Evolutionary conservation across 2,329 filamentous ascomycete species (phyloP).

Genomic region (Chrysosphaeria jannelii): DNA sequence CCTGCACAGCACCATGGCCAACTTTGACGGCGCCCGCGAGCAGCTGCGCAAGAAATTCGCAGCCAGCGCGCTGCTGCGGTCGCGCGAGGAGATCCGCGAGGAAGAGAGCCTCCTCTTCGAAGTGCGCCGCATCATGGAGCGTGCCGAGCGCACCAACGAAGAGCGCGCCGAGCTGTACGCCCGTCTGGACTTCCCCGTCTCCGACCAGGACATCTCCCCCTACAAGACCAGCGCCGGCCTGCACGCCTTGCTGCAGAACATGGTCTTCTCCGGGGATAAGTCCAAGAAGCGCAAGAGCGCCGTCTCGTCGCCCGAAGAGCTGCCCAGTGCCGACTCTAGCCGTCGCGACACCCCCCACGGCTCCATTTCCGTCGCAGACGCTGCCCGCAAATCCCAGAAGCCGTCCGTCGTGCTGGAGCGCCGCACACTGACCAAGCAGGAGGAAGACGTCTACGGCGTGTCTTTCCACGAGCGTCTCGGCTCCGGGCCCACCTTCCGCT

Average conservation of each 20-base stretch:
- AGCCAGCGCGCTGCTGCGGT: slow-evolving; percentile 45
- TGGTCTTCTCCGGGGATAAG: slow-evolving; percentile 49
- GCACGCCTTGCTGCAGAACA: slow-evolving; percentile 48
- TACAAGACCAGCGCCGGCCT: slow-evolving; percentile 65
- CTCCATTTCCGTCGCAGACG: slow-evolving; percentile 17
- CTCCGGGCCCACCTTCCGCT: slow-evolving; percentile 69
- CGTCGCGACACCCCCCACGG: slow-evolving; percentile 22
- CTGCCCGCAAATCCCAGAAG: slow-evolving; percentile 15
- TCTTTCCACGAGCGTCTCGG: slow-evolving; percentile 60
- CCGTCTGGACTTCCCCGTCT: slow-evolving; percentile 52
- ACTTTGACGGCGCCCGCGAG: slow-evolving; percentile 62
- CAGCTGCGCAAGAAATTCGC: slow-evolving; percentile 60
- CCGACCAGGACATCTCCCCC: slow-evolving; percentile 36
- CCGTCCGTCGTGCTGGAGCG: slow-evolving; percentile 20
- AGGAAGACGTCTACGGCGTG: slow-evolving; percentile 59
- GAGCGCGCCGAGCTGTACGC: slow-evolving; percentile 69
- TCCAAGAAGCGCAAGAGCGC: slow-evolving; percentile 59
- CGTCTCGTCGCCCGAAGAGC: neutral
- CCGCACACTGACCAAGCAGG: slow-evolving; percentile 40
- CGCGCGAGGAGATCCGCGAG: slow-evolving; percentile 67
- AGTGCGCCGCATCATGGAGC: slow-evolving; percentile 67
- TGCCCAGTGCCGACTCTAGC: slow-evolving; percentile 6
- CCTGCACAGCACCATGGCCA: slow-evolving; percentile 57
- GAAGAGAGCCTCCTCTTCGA: slow-evolving; percentile 75
- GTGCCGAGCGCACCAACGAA: slow-evolving; percentile 60